Evolutionary conservation across 345 rosid species (phyloP), one percentile per base, ranked within the genome.

Genomic region (Garcia nutans): DNA sequence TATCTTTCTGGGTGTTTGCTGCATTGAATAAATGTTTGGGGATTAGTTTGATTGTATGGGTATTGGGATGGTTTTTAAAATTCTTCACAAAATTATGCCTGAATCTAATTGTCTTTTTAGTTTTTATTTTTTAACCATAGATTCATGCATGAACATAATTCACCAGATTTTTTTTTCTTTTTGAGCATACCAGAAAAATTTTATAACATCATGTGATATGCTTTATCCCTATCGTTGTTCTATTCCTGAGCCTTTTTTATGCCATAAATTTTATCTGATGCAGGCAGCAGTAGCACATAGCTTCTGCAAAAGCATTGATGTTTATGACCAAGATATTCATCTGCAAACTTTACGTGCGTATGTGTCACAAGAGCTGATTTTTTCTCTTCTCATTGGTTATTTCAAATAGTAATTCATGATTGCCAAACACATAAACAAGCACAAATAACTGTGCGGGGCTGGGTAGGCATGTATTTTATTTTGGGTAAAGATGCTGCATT

Each of bases 301-400:
- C 84, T 91, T 88, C 61, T 77, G 85, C 85, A 87, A 82, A 81
- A 85, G 85, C 77, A 59, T 87, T 73, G 91, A 91, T 78, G 79
- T 91, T 58, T 89, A 91, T 80, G 96, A 91, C 80, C 93, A 91
- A 79, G 96, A 91, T 80, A 91, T 89, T 72, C 89, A 86, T 79
- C 81, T 89, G 67, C 84, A 78, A 60, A 86, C 93, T 60, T 57
- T 91, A 41, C 86, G 70, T 67, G 84, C 93, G 91, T 89, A 74
- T 78, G 91, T 80, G 65, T 72, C 37, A 5, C 74, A 17, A 15
- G 17, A 7, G 66, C 68, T 28, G 6, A 26, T 42, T 11, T 57
- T 15, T 37, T 33, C n/a, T 11, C 47, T 12, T 1, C 22, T 19
- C 10, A 10, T 6, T 26, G 2, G 20, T 69, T 15, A 2, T 8